phyloP scores from a whole-genome alignment of 148 eudicot species.

The Rhododendron kiyosumense region DNA sequence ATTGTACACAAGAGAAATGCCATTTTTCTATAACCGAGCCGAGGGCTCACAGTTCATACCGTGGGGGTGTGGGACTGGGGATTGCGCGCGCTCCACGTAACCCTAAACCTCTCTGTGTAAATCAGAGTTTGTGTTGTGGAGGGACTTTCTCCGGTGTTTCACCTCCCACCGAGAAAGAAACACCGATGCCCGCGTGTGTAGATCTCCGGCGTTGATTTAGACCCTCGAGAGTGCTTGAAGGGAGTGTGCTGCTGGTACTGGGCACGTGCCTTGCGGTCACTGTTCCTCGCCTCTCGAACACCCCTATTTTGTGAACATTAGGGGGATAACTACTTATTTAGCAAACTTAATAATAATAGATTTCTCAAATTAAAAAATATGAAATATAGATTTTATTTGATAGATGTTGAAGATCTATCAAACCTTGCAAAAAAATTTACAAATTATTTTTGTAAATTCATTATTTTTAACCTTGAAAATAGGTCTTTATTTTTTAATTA shows the following conservation, averaged over 20 bases:
- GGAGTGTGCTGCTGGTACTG: neutral
- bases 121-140: neutral
- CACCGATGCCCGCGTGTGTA: neutral
- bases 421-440: no score
- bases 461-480: no score
- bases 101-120: neutral
- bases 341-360: no score
- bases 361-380: no score
- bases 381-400: no score
- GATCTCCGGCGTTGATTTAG: neutral
- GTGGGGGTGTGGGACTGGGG: neutral
- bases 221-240: neutral
- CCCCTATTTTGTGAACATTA: neutral
- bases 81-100: neutral
- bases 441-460: no score
- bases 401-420: no score
- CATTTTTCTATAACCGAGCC: neutral
- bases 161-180: neutral
- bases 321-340: no score
- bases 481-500: no score
- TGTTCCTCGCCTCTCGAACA: neutral
- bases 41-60: neutral
- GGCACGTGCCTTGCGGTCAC: neutral
- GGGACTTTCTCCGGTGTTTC: neutral
- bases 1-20: neutral